Base-by-base conservation (phyloP, 75 land plant species). In the Ceratopteris richardii region DNA sequence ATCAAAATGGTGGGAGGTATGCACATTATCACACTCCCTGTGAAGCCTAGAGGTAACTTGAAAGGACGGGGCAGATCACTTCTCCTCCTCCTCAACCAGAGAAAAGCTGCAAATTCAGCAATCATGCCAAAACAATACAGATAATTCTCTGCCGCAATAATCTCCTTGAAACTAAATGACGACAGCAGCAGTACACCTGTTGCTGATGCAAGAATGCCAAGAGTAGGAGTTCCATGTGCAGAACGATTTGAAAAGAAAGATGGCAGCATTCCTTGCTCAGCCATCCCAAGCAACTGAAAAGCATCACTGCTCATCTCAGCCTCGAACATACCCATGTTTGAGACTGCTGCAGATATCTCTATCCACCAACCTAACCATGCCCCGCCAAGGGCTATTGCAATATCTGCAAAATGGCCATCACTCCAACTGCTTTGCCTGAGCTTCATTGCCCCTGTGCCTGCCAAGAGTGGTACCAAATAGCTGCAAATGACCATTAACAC, bases 211-310 rank as follows among this genome's bases (percentile, higher is more conserved):
- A 77, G 28, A n/a, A 87, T 82, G 0, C 83, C 94, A 44, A 77
- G 39, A 58, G 73, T 68, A 3, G 94, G 94, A 0, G 94, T 88
- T 18, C 73, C 66, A 60, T 82, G 74, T 58, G 56, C 71, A 21
- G 94, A 79, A 0, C 94, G 46, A 16, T 39, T 17, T 0, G 66
- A 68, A 42, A 86, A 77, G 31, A 66, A 54, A 19, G 41, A 44
- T 7, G 90, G 90, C 21, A 83, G 65, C 56, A 77, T 60, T 21
- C 90, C 90, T 6, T 63, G 54, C 43, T 88, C 86, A 1, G 86
- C 94, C 90, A 86, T 88, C 26, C 94, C 94, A n/a, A 77, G 54
- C 13, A 88, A 63, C 67, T 88, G 94, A 60, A 73, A 88, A 1
- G 84, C 67, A 33, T 75, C 62, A 60, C 84, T 77, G 63, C 90